These are phyloP conservation scores for Daldinia eschscholtzii DNA, from an alignment of 2,329 filamentous ascomycete species.

Conservation along the genomic window DNA sequence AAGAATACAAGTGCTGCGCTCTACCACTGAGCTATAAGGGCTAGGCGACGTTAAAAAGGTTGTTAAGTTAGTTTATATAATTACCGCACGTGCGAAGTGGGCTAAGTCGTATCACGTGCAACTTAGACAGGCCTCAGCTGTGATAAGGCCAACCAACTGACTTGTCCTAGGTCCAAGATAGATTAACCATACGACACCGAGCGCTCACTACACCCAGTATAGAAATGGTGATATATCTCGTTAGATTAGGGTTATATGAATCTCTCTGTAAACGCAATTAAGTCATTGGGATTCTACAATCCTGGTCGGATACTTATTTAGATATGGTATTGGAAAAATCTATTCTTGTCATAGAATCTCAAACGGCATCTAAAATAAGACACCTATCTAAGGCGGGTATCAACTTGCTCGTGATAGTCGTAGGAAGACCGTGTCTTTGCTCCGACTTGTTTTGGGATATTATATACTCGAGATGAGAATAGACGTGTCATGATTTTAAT, in stretches of 20 bases:
- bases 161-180: too few relatives aligned
- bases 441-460: not conserved
- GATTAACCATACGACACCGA: too few relatives aligned
- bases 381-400: not conserved
- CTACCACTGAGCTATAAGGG: slow-evolving; percentile 44
- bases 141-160: too few relatives aligned
- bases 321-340: not conserved
- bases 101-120: not conserved
- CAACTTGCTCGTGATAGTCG: not conserved
- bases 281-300: not conserved
- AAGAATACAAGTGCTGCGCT: slow-evolving; percentile 39
- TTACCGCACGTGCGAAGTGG: not conserved
- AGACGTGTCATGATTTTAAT: too few relatives aligned
- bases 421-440: not conserved
- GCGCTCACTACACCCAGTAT: too few relatives aligned
- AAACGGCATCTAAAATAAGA: not conserved
- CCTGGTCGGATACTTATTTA: not conserved
- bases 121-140: too few relatives aligned
- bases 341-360: not conserved
- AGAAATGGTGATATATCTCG: too few relatives aligned
- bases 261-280: not conserved
- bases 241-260: too few relatives aligned
- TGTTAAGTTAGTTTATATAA: not conserved
- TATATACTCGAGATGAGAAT: not conserved
- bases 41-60: not conserved